phyloP scores from a whole-genome alignment of 768 basidiomycete species.

The Mrakia hoshinonis region DNA sequence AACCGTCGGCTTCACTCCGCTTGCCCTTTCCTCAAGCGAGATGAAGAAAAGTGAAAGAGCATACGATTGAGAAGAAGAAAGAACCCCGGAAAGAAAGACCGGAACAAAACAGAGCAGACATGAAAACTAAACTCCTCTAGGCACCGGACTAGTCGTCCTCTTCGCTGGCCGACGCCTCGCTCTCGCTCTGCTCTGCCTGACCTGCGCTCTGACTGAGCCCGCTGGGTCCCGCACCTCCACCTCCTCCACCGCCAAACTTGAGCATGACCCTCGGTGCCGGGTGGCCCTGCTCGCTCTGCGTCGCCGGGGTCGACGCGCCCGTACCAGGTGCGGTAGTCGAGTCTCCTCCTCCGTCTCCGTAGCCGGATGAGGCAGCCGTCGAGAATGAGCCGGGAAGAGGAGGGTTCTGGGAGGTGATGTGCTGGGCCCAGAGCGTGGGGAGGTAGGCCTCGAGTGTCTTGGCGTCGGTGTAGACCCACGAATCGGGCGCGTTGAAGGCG shows the following conservation, averaged over 20 bases:
- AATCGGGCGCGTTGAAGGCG: conserved; percentile 87
- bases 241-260: conserved; percentile 13
- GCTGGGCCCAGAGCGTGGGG: conserved; percentile 7
- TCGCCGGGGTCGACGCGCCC: background rate
- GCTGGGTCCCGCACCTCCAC: background rate
- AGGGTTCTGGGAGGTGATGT: background rate
- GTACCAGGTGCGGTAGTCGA: background rate
- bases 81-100: background rate
- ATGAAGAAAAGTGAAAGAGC: background rate
- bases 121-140: background rate
- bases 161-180: background rate
- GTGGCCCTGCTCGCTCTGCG: background rate
- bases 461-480: conserved; percentile 89
- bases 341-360: background rate
- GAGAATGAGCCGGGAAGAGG: background rate
- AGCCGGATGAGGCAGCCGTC: background rate
- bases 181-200: conserved; percentile 1
- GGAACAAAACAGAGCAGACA: background rate
- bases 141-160: background rate
- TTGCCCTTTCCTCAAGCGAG: too few species aligned
- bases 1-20: too few species aligned
- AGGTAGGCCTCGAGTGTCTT: conserved; percentile 44
- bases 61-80: background rate
- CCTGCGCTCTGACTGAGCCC: background rate
- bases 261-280: conserved; percentile 12